These are phyloP conservation scores for Phytophthora citrophthora DNA, from an alignment of 352 stramenopile genomes.

Conservation along the genomic window DNA sequence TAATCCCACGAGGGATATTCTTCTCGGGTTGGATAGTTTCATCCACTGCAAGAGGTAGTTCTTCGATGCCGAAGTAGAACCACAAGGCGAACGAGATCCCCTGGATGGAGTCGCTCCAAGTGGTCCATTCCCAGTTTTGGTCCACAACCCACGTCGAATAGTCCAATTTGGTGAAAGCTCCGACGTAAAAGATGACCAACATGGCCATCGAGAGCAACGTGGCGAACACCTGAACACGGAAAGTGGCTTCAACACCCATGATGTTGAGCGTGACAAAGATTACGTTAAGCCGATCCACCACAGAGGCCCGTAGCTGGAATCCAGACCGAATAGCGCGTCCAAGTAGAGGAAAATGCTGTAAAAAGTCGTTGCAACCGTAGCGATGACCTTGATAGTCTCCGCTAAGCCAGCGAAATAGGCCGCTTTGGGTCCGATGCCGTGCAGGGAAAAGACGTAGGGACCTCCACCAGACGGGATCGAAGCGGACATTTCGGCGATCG, in stretches of 20 bases:
- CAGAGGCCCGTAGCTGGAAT: conserved; percentile 42
- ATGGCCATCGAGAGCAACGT: conserved; percentile 57
- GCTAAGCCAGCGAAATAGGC: conserved; percentile 71
- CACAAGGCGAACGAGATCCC: conserved; percentile 70
- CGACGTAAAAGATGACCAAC: conserved; percentile 68
- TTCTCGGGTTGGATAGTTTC: conserved; percentile 75
- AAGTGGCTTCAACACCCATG: conserved; percentile 60
- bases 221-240: conserved; percentile 64
- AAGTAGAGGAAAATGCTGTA: conserved; percentile 69
- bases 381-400: conserved; percentile 71
- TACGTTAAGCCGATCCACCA: conserved; percentile 67
- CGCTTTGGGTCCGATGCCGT: conserved; percentile 54
- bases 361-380: conserved; percentile 53
- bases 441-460: conserved; percentile 72
- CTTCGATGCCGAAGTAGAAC: conserved; percentile 83
- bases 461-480: conserved; percentile 64
- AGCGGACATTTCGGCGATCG: conserved; percentile 73
- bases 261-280: conserved; percentile 74
- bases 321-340: conserved; percentile 53
- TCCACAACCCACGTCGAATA: conserved; percentile 62
- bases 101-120: conserved; percentile 48
- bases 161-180: conserved; percentile 51
- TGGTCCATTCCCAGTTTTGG: conserved; percentile 60
- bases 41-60: conserved; percentile 72
- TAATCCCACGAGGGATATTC: conserved; percentile 70